Conservation (phyloP, 306 rosid species). For the Astragalus membranaceus region DNA sequence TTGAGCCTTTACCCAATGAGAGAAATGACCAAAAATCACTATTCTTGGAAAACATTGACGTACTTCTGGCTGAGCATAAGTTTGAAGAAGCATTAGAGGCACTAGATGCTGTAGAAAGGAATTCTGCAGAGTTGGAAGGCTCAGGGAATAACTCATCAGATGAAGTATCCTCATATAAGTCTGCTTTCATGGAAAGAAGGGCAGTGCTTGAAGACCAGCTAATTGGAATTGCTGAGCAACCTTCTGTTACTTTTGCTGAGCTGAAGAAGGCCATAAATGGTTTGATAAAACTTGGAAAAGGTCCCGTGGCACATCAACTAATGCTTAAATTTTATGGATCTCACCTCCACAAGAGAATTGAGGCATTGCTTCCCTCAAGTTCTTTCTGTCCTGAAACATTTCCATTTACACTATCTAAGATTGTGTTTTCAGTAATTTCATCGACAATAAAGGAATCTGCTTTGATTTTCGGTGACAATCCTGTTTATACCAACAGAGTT, state of each 20-base stretch:
- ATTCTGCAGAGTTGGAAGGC: conserved; percentile 51
- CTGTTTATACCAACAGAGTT: conserved; percentile 75
- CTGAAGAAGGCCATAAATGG: conserved; percentile 62
- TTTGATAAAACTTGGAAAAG: conserved; percentile 84
- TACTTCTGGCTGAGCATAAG: conserved; percentile 80
- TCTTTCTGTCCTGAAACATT: conserved; percentile 72
- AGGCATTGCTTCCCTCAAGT: conserved; percentile 75
- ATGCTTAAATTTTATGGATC: conserved; percentile 59
- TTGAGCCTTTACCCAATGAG: conserved; percentile 48
- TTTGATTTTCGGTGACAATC: conserved; percentile 80
- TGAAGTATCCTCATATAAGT: conserved; percentile 49
- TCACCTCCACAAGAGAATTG: conserved; percentile 64
- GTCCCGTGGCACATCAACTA: conserved; percentile 70
- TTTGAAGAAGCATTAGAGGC: conserved; percentile 89
- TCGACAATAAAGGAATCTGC: conserved; percentile 65
- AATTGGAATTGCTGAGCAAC: conserved; percentile 56
- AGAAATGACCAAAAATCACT: conserved; percentile 32
- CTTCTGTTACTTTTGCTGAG: conserved; percentile 55
- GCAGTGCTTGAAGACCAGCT: conserved; percentile 62
- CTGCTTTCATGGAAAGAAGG: conserved; percentile 59
- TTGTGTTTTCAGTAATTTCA: conserved; percentile 74
- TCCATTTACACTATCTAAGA: conserved; percentile 72
- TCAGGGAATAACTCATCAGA: conserved; percentile 46
- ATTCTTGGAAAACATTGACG: conserved; percentile 69
- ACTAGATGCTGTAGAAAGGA: conserved; percentile 77